Conservation (phyloP, 352 stramenopile genomes). For the Phytophthora capsici region DNA sequence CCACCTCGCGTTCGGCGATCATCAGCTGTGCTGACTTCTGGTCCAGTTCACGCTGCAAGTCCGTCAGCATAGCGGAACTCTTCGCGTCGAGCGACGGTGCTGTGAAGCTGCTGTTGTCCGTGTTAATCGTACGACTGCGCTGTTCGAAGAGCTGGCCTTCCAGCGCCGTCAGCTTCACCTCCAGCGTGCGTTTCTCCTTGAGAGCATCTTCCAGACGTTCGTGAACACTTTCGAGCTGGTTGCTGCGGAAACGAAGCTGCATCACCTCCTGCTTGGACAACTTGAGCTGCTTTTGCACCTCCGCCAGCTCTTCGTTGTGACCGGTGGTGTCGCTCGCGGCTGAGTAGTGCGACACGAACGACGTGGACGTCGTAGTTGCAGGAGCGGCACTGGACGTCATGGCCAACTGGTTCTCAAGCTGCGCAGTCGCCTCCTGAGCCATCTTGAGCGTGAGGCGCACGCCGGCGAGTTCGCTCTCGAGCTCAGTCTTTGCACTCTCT, state of each 20-base stretch:
- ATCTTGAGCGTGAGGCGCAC: constrained; percentile 38
- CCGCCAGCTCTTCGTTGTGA: constrained; percentile 53
- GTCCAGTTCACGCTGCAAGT: constrained; percentile 67
- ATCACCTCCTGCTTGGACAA: constrained; percentile 82
- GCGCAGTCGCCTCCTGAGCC: constrained; percentile 33
- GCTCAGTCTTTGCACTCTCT: constrained; percentile 11
- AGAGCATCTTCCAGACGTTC: constrained; percentile 73
- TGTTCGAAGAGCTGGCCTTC: constrained; percentile 84
- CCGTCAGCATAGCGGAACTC: constrained; percentile 44
- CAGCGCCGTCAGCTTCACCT: constrained; percentile 81
- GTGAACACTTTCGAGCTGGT: constrained; percentile 74
- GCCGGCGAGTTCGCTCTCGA: constrained; percentile 33
- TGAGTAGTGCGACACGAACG: constrained; percentile 36
- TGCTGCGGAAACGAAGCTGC: constrained; percentile 84
- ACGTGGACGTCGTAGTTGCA: constrained; percentile 26
- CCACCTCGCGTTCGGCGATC: constrained; percentile 53
- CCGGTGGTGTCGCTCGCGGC: constrained; percentile 21
- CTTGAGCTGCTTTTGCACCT: constrained; percentile 81
- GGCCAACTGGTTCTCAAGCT: constrained; percentile 59
- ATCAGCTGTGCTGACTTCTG: constrained; percentile 59
- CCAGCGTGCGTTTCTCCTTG: constrained; percentile 80
- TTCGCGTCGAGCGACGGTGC: constrained; percentile 41
- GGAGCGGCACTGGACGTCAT: constrained; percentile 21
- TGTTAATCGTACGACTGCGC: constrained; percentile 64
- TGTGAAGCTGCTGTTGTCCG: constrained; percentile 51